Conservation (phyloP, 2,329 filamentous ascomycete species). For the Epichloe scottii region DNA sequence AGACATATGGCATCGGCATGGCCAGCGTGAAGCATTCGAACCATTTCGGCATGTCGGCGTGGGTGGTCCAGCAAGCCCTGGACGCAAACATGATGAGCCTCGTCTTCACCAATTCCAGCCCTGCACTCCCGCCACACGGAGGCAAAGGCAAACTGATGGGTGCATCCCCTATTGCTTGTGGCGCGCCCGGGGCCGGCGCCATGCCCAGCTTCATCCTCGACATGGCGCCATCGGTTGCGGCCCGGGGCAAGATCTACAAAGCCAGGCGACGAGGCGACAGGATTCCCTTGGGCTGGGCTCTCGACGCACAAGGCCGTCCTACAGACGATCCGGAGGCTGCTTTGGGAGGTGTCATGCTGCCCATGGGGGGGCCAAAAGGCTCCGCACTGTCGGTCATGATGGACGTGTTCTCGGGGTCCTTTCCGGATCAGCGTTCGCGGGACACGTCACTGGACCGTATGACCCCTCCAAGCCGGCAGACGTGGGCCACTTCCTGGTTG, state of each 20-base stretch:
- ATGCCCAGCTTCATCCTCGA: slow-evolving; percentile 55
- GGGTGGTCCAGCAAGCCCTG: slow-evolving; percentile 65
- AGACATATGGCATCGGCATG: slow-evolving; percentile 58
- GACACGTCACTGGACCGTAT: slow-evolving; percentile 65
- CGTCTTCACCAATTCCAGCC: slow-evolving; percentile 60
- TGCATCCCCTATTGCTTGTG: slow-evolving; percentile 62
- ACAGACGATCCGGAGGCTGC: slow-evolving; percentile 62
- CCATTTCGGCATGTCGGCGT: slow-evolving; percentile 75
- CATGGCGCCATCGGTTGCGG: slow-evolving; percentile 59
- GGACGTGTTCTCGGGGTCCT: slow-evolving; percentile 79
- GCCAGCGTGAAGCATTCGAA: slow-evolving; percentile 65
- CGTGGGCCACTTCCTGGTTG: slow-evolving; percentile 63
- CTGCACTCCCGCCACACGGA: slow-evolving; percentile 60
- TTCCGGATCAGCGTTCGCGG: slow-evolving; percentile 67
- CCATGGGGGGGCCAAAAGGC: slow-evolving; percentile 77
- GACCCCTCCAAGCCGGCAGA: slow-evolving; percentile 55
- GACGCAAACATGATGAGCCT: slow-evolving; percentile 59
- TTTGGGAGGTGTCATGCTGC: slow-evolving; percentile 67
- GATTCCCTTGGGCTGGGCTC: slow-evolving; percentile 62
- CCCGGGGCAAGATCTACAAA: slow-evolving; percentile 62
- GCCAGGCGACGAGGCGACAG: slow-evolving; percentile 53
- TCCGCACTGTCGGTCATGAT: slow-evolving; percentile 71
- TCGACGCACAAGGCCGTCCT: slow-evolving; percentile 55
- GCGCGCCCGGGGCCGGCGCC: slow-evolving; percentile 49
- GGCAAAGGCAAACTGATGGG: slow-evolving; percentile 58